A percentile compares a stretch with the other conserved stretches of the same genome.
These are phyloP conservation scores for Allium fistulosum DNA, from an alignment of 106 monocot genomes.

Conservation along the genomic window DNA sequence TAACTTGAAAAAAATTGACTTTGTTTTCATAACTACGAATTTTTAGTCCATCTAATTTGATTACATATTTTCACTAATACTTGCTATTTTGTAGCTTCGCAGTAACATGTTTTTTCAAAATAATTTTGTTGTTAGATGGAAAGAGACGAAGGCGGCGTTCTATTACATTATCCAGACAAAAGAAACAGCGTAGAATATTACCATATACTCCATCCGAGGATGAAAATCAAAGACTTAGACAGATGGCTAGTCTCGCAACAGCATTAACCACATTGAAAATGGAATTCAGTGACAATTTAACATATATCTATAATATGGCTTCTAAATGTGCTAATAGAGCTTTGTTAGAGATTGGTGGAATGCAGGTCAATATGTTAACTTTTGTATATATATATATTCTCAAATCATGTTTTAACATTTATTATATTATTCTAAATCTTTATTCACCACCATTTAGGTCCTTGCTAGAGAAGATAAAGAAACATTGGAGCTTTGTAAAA, in stretches of 20 bases:
- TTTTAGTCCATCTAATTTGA: not conserved
- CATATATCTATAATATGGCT: slow-evolving; percentile 68
- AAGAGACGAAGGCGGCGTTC: slow-evolving; percentile 59
- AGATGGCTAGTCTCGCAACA: slow-evolving; percentile 86
- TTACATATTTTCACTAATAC: not conserved
- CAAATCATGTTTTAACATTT: not conserved
- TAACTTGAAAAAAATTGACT: no score
- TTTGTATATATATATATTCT: slow-evolving; percentile 2
- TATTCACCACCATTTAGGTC: slow-evolving; percentile 32
- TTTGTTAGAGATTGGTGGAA: slow-evolving; percentile 70
- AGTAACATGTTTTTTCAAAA: no score
- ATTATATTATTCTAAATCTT: not conserved
- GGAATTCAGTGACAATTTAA: slow-evolving; percentile 80
- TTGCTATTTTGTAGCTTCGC: not conserved
- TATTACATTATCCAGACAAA: slow-evolving; percentile 31
- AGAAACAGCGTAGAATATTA: slow-evolving; percentile 66
- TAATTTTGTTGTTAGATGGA: slow-evolving; percentile 15
- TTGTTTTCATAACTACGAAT: no score
- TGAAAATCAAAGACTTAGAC: slow-evolving; percentile 44
- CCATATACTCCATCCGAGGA: slow-evolving; percentile 57
- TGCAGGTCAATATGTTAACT: slow-evolving; percentile 52
- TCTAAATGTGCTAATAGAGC: slow-evolving; percentile 51
- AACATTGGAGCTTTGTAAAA: slow-evolving; percentile 64
- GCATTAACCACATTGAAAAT: slow-evolving; percentile 61
- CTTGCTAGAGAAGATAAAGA: slow-evolving; percentile 72